phyloP scores from a whole-genome alignment of 345 rosid species.

The Populus alba region DNA sequence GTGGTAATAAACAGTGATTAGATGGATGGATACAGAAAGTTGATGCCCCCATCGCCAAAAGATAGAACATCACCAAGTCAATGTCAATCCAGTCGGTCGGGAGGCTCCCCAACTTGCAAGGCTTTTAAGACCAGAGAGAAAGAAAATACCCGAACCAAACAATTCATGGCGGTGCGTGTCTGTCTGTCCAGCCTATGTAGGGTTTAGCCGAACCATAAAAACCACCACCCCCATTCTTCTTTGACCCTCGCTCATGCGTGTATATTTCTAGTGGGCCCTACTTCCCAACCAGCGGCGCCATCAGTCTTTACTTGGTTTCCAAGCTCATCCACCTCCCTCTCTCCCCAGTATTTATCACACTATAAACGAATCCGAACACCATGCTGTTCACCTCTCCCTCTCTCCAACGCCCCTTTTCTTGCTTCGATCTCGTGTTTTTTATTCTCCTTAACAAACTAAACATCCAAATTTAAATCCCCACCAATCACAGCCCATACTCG shows the following conservation, averaged over 20 bases:
- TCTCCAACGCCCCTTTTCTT: background rate
- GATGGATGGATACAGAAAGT: background rate
- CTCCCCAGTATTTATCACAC: background rate
- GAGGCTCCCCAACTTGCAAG: background rate
- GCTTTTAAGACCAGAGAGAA: background rate
- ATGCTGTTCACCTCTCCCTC: background rate
- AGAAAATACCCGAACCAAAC: background rate
- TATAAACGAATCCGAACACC: slow-evolving; percentile 3
- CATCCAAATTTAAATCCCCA: background rate
- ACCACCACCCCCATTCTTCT: background rate
- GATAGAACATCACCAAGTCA: slow-evolving; percentile 18
- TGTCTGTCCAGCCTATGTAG: background rate
- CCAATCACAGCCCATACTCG: too few species aligned
- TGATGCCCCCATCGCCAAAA: slow-evolving; percentile 27
- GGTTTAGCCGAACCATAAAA: background rate
- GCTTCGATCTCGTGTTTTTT: background rate
- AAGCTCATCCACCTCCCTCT: slow-evolving; percentile 36
- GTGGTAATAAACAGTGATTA: background rate
- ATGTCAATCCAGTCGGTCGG: slow-evolving; percentile 34
- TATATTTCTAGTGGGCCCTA: slow-evolving; percentile 22
- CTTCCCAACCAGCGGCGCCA: slow-evolving; percentile 51
- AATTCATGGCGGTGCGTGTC: background rate
- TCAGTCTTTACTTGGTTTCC: slow-evolving; percentile 48
- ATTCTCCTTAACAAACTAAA: background rate
- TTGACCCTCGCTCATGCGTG: background rate